Base-by-base conservation (phyloP, 176 grass and related monocot species). In the Eremochloa ophiuroides region DNA sequence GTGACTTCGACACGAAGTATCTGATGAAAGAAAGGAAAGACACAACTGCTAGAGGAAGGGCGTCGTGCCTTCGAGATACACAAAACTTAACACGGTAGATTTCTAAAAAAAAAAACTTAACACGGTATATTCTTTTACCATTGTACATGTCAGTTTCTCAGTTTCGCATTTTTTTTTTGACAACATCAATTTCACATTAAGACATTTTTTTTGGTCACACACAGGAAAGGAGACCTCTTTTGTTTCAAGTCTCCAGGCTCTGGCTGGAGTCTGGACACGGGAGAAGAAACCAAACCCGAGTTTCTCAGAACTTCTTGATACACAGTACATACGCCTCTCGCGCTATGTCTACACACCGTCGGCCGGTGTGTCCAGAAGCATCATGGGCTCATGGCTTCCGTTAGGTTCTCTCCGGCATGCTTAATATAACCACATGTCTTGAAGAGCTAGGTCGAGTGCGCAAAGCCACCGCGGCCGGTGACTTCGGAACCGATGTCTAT, bases 1-100 rank as follows among this genome's bases (percentile, higher is more conserved):
- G 6, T 76, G 56, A 6, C 74, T 62, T 77, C 74, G 35, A 30
- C 37, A 7, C 74, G 9, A 77, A 77, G 74, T 28, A 76, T 39
- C 13, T 22, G 71, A 10, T 22, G 71, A 10, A 25, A n/a, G 13
- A 0, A 0, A 20, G 20, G 10, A 55, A n/a, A n/a, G n/a, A n/a
- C n/a, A n/a, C n/a, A n/a, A 39, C 7, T 6, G 50, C 20, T 9
- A 1, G 2, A 7, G 72, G 29, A 75, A 55, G 20, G 2, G 18
- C 6, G 20, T 8, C 50, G 20, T n/a, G 50, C 50, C 48, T 51
- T 74, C 48, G 9, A 22, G 70, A 16, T 7, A 20, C 47, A 50
- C 1, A 50, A 50, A 50, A 50, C 17, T 50, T n/a, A 50, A 50
- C 47, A 50, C 17, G 17, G 17, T 2, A 50, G 1, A 48, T 48